phyloP scores from a whole-genome alignment of 371 early-diverging fungal species.

The Mortierella sp. region DNA sequence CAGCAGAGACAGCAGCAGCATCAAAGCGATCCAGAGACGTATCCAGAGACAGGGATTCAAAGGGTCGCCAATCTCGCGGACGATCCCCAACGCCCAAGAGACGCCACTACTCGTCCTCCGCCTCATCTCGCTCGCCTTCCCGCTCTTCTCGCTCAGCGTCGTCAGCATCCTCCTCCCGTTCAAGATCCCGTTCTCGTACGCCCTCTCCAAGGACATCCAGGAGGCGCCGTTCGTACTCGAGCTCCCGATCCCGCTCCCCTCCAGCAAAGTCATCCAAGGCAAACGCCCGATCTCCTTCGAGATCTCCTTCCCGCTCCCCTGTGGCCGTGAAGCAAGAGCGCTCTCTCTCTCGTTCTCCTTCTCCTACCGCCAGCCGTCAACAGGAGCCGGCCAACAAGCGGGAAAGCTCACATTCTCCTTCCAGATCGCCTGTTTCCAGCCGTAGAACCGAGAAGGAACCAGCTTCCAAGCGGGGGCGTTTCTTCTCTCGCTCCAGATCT shows the following conservation, averaged over 20 bases:
- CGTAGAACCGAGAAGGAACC: neutral
- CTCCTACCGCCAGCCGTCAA: neutral
- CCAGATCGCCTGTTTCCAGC: neutral
- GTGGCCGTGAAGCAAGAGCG: neutral
- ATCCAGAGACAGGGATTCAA: slow-evolving; percentile 17
- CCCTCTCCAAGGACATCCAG: neutral
- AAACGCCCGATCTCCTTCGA: slow-evolving; percentile 6
- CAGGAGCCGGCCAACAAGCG: neutral
- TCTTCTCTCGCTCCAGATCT: slow-evolving; percentile 5
- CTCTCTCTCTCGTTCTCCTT: neutral
- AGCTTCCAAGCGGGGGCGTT: neutral
- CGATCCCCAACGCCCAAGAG: slow-evolving; percentile 1
- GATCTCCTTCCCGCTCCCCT: neutral
- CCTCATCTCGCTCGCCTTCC: neutral
- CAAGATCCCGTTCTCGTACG: slow-evolving; percentile 28
- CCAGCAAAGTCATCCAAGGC: neutral
- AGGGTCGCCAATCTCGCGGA: slow-evolving; percentile 16
- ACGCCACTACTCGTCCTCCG: slow-evolving; percentile 13
- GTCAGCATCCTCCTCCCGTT: slow-evolving; percentile 4
- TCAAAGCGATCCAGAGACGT: slow-evolving; percentile 15
- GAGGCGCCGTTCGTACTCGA: neutral
- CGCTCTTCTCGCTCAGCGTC: slow-evolving; percentile 12
- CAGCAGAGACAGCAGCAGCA: slow-evolving; percentile 15
- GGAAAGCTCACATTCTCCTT: neutral
- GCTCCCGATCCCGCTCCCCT: slow-evolving; percentile 12